Evolutionary conservation across 202 grass and related monocot species (phyloP).

Genomic region (Schoenoplectus tabernaemontani): DNA sequence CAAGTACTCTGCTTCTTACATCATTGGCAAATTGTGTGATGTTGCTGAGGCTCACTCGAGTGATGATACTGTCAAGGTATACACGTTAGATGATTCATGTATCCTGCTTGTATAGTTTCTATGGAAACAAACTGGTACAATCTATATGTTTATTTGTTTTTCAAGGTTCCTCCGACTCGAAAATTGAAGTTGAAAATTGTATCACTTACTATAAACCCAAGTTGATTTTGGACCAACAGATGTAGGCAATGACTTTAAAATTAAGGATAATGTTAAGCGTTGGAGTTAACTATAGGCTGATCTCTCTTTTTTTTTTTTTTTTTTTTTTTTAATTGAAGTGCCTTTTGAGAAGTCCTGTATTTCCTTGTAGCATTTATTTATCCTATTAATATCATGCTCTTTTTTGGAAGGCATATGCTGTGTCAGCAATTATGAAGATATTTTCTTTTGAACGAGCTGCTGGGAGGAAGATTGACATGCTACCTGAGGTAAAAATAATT

Average conservation of each 20-base stretch:
- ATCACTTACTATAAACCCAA: background rate
- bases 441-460: conserved; percentile 79
- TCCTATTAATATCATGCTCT: background rate
- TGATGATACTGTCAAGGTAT: conserved; percentile 94
- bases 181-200: background rate
- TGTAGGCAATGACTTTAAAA: background rate
- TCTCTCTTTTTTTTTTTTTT: background rate
- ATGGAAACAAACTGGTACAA: background rate
- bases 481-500: conserved; percentile 72
- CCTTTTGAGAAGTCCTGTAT: conserved; percentile 4
- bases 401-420: conserved; percentile 73
- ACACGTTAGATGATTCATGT: background rate
- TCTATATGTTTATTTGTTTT: no score
- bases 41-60: conserved; percentile 86
- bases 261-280: background rate
- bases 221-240: background rate
- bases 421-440: conserved; percentile 94
- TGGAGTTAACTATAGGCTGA: background rate
- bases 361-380: conserved; percentile 24
- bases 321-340: conserved; percentile 5
- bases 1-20: conserved; percentile 79
- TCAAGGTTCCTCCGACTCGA: no score
- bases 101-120: background rate
- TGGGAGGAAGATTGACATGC: conserved; percentile 72
- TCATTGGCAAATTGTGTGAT: conserved; percentile 93